phyloP scores from a whole-genome alignment of 768 basidiomycete genomes.

The Lactarius deliciosus region DNA sequence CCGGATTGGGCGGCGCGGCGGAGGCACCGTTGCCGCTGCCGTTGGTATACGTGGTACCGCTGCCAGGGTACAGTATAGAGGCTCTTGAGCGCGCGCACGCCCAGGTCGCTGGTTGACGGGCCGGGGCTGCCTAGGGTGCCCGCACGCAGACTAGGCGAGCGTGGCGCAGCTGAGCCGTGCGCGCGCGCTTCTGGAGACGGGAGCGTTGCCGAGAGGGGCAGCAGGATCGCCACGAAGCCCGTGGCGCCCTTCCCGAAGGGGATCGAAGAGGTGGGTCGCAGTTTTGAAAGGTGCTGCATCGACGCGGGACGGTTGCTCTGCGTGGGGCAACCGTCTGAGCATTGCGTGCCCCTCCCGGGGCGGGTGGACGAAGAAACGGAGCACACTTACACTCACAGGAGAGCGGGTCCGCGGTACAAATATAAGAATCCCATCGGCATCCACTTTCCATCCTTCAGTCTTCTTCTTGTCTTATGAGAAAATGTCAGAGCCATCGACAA shows the following conservation, averaged over 20 bases:
- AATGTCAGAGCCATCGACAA: too few relatives aligned
- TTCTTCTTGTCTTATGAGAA: too few relatives aligned
- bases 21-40: not conserved
- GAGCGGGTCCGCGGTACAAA: not conserved
- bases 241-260: constrained; percentile 46
- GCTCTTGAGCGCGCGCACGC: constrained; percentile 81
- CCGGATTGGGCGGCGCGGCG: not conserved
- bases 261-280: constrained; percentile 28
- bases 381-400: constrained; percentile 43
- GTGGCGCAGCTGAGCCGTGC: constrained; percentile 53
- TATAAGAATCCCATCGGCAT: too few relatives aligned
- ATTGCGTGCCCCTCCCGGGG: constrained; percentile 15
- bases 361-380: not conserved
- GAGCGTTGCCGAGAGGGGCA: constrained; percentile 75
- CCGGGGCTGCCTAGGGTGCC: constrained; percentile 40
- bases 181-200: constrained; percentile 85
- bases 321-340: constrained; percentile 4
- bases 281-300: not conserved
- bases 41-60: constrained; percentile 43
- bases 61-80: constrained; percentile 68
- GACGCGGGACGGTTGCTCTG: constrained; percentile 17
- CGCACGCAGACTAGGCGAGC: constrained; percentile 33
- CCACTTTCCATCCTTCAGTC: too few relatives aligned
- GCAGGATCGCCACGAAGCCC: constrained; percentile 59
- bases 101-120: constrained; percentile 74